Evolutionary conservation across 495 filamentous ascomycete species (phyloP).

Genomic region (Penicillium egyptiacum): DNA sequence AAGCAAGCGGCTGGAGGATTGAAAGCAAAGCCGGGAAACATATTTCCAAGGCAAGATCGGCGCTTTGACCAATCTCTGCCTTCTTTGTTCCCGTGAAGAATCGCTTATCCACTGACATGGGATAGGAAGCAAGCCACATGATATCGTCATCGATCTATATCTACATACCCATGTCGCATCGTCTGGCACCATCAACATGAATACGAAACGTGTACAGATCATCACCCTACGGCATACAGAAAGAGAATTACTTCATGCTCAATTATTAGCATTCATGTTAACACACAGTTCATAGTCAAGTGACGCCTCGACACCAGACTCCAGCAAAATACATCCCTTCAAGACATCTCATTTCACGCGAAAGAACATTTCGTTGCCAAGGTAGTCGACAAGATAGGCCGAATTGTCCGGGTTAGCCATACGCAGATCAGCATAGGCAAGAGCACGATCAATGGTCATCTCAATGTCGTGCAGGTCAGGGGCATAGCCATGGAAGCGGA

Average conservation of each 20-base stretch:
- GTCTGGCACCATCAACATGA: not conserved
- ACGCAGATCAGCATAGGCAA: constrained; percentile 7
- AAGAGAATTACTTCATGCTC: not conserved
- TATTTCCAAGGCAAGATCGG: not conserved
- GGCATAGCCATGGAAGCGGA: constrained; percentile 1
- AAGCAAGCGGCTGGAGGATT: not conserved
- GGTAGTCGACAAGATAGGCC: not conserved
- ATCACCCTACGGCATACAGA: not conserved
- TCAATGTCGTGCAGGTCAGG: not conserved
- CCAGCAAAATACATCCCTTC: not conserved
- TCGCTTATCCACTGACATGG: not conserved
- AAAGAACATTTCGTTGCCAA: not conserved
- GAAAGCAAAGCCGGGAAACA: not conserved
- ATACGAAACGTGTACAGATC: not conserved
- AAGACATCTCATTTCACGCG: not conserved
- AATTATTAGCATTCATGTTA: not conserved
- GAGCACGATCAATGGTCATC: not conserved
- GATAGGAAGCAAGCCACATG: not conserved
- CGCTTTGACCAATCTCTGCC: not conserved
- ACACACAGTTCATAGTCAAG: not conserved
- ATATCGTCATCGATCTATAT: not conserved
- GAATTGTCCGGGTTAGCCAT: not conserved
- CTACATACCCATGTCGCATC: not conserved
- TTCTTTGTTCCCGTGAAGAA: not conserved
- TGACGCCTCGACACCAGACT: not conserved